phyloP scores from a whole-genome alignment of 176 grass and related monocot species.

The Cenchrus purpureus region DNA sequence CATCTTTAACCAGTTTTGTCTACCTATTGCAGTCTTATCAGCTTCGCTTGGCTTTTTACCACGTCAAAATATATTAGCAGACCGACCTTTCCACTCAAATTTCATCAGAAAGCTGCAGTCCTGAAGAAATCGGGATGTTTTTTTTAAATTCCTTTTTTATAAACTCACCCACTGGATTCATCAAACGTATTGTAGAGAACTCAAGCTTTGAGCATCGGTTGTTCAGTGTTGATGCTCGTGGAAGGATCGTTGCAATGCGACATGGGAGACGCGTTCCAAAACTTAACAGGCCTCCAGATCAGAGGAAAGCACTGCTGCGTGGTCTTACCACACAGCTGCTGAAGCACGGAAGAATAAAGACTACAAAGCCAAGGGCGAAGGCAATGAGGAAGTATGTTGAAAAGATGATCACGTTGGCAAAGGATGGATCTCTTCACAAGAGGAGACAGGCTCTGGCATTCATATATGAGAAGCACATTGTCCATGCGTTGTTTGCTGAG shows the following conservation, averaged over 20 bases:
- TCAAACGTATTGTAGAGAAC: conserved; percentile 42
- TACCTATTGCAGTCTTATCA: neutral
- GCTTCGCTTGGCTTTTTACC: neutral
- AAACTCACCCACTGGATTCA: neutral
- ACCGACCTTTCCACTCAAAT: neutral
- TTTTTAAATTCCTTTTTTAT: neutral
- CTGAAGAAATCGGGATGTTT: neutral
- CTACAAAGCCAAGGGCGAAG: conserved; percentile 77
- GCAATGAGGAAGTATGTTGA: conserved; percentile 89
- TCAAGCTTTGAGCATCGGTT: conserved; percentile 60
- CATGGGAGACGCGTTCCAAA: conserved; percentile 80
- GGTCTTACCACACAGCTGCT: conserved; percentile 82
- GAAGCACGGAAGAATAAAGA: conserved; percentile 94
- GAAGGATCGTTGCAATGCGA: conserved; percentile 86
- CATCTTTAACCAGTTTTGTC: neutral
- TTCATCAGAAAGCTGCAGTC: neutral
- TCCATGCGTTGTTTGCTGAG: conserved; percentile 86
- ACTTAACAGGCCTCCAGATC: conserved; percentile 83
- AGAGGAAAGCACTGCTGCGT: conserved; percentile 77
- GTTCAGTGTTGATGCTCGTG: conserved; percentile 47
- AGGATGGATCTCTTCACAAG: conserved; percentile 95
- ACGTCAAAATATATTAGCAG: neutral
- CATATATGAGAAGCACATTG: conserved; percentile 90
- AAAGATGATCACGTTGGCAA: conserved; percentile 90
- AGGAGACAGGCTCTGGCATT: conserved; percentile 85